These are phyloP conservation scores for Myxozyma melibiosi DNA, from an alignment of 805 yeast genomes.

Conservation along the genomic window DNA sequence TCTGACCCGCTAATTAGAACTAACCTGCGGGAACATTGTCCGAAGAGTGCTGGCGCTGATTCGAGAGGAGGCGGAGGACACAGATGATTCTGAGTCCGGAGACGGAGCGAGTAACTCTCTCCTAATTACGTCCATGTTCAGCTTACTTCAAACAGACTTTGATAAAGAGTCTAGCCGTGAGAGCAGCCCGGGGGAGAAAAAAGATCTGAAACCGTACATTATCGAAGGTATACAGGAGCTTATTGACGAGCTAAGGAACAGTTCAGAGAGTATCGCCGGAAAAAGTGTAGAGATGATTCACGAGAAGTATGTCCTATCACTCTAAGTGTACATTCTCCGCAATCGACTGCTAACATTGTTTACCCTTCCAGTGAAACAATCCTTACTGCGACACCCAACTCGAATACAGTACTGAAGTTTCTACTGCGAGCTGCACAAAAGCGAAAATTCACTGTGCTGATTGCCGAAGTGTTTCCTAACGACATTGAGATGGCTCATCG, in stretches of 20 bases:
- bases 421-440: slow-evolving; percentile 82
- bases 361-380: slow-evolving; percentile 45
- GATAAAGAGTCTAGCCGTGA: slow-evolving; percentile 45
- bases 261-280: slow-evolving; percentile 86
- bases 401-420: slow-evolving; percentile 85
- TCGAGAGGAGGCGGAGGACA: slow-evolving; percentile 78
- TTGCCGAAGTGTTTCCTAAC: slow-evolving; percentile 91
- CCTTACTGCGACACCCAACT: slow-evolving; percentile 92
- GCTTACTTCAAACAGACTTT: slow-evolving; percentile 53
- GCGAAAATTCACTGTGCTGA: slow-evolving; percentile 87
- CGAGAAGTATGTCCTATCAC: slow-evolving; percentile 58
- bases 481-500: slow-evolving; percentile 73
- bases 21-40: slow-evolving; percentile 86
- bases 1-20: slow-evolving; percentile 58
- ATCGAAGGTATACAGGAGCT: slow-evolving; percentile 92
- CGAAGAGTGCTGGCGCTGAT: slow-evolving; percentile 84
- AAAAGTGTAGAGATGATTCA: slow-evolving; percentile 93
- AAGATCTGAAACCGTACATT: slow-evolving; percentile 77
- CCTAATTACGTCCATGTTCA: slow-evolving; percentile 83
- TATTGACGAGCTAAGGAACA: slow-evolving; percentile 85
- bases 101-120: slow-evolving; percentile 45
- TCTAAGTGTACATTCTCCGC: neutral
- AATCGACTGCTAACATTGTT: neutral
- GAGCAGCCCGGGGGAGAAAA: slow-evolving; percentile 37
- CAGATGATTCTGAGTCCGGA: slow-evolving; percentile 36